Base-by-base conservation (phyloP, 805 yeast genomes). In the Pichia nakasei region DNA sequence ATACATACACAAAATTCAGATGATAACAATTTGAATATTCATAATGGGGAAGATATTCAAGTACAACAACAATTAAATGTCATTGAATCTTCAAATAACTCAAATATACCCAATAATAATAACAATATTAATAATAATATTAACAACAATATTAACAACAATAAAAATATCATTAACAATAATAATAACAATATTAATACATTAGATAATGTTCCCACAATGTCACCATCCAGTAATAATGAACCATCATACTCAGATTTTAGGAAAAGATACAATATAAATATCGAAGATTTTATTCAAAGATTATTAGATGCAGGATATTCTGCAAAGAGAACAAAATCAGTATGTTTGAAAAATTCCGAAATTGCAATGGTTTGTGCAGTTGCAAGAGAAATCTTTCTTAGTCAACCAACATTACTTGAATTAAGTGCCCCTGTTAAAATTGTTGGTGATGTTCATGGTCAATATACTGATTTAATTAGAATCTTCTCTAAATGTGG, bases 401-500 rank as follows among this genome's bases (percentile, higher is more conserved):
- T 93, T 45, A 76, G 85, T 43, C 97, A 93, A 61, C 98, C 98
- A 6, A 75, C 96, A 5, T 66, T 91, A 42, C 69, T 91, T 46
- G 97, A 93, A 61, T 70, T 91, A 48, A 77, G 85, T 36, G 85
- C 93, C 2, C 93, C 94, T 0, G 93, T 84, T 20, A 85, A 85
- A 60, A 84, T 84, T 20, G 94, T 85, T 5, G 94, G 94, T 39
- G 98, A 93, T 61, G 95, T 93, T 26, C 98, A 93, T 64, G 98
- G 98, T 26, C 98, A 93, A 64, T 93, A 82, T 60, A 84, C 85
- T 41, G 98, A 93, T 65, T 70, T 93, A 49, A 78, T 93, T 51
- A 76, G 98, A 52, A 74, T 93, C 47, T 87, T 93, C 65, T 87
- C 95, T 45, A 83, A 88, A 67, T 89, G 97, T 68, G 98, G 98